Evolutionary conservation across 2,329 filamentous ascomycete genomes (phyloP).

Genomic region (Stagonosporopsis chrysanthemi): DNA sequence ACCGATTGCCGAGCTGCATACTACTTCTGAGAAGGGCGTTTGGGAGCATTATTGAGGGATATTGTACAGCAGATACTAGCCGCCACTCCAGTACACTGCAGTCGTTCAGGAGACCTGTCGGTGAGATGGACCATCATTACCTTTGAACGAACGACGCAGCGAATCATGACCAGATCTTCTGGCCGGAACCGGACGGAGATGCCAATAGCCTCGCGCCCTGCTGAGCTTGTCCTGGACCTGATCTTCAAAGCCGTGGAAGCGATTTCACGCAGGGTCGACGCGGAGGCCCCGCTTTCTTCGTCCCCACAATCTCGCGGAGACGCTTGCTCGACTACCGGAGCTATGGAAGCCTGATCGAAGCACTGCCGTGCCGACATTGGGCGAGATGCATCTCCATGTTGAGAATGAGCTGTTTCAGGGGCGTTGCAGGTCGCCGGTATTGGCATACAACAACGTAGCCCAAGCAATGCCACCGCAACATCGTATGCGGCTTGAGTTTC

Average conservation of each 20-base stretch:
- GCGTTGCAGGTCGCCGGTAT: neutral
- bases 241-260: slow-evolving; percentile 18
- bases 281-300: slow-evolving; percentile 27
- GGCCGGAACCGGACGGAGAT: slow-evolving; percentile 5
- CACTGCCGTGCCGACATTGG: slow-evolving; percentile 7
- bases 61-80: neutral
- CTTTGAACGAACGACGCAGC: slow-evolving; percentile 10
- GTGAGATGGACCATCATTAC: neutral
- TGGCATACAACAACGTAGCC: slow-evolving; percentile 1
- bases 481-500: slow-evolving; percentile 13
- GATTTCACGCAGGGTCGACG: slow-evolving; percentile 29
- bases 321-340: slow-evolving; percentile 3
- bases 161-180: neutral
- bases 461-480: slow-evolving; percentile 25
- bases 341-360: slow-evolving; percentile 4
- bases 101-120: neutral
- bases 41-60: neutral
- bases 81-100: neutral
- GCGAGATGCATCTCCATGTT: neutral
- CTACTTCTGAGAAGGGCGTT: neutral
- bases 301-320: slow-evolving; percentile 14
- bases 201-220: slow-evolving; percentile 2
- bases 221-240: slow-evolving; percentile 4
- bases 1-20: neutral
- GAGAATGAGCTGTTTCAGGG: neutral